These are phyloP conservation scores for Marsdenia floribunda DNA, from an alignment of 257 asterid species.

Conservation along the genomic window DNA sequence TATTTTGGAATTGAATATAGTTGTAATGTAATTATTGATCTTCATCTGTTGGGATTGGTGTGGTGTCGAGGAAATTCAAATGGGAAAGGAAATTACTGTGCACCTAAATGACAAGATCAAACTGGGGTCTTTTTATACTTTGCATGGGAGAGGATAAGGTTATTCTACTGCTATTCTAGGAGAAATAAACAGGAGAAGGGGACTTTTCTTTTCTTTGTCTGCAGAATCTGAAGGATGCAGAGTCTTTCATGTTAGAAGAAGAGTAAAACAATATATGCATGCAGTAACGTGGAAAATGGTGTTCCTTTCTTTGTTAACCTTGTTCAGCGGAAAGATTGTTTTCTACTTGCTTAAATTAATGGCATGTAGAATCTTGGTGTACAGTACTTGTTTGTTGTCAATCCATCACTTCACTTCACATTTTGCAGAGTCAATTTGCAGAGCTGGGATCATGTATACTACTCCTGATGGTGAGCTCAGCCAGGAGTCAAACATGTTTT, in stretches of 20 bases:
- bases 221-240: not conserved
- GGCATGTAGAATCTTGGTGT: not conserved
- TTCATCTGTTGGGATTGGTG: not conserved
- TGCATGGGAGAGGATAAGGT: not conserved
- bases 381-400: slow-evolving; percentile 17
- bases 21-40: not conserved
- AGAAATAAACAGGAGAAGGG: not conserved
- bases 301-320: not conserved
- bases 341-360: not conserved
- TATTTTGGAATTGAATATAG: not conserved
- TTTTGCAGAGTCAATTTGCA: slow-evolving; percentile 62
- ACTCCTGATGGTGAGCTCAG: slow-evolving; percentile 42
- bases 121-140: too few relatives aligned
- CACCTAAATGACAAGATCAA: not conserved
- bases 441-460: slow-evolving; percentile 94
- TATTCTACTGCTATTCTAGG: not conserved
- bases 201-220: not conserved
- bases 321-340: not conserved
- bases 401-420: slow-evolving; percentile 53
- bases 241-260: not conserved
- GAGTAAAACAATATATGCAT: not conserved
- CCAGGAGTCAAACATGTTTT: slow-evolving; percentile 64
- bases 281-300: not conserved
- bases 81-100: not conserved
- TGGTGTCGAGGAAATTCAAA: not conserved